Evolutionary conservation across 345 rosid genomes (phyloP).

Genomic region (Aquilaria yunnanensis): DNA sequence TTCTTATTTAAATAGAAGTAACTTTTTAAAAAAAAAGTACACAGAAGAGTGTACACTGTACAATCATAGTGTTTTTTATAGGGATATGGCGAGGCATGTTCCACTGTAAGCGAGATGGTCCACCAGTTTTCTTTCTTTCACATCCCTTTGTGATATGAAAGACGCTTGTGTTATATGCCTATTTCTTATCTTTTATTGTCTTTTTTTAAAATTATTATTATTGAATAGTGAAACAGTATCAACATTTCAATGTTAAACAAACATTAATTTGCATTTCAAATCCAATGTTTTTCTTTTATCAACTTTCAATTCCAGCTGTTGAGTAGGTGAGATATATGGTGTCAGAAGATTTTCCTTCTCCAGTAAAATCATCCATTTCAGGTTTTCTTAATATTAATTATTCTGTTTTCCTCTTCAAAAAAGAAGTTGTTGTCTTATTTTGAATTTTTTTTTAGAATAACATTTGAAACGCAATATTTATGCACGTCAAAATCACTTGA

Average conservation of each 20-base stretch:
- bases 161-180: background rate
- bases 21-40: background rate
- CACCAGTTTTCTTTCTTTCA: conserved; percentile 13
- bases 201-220: too few species aligned
- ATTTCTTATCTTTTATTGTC: too few species aligned
- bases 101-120: conserved; percentile 17
- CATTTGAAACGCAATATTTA: too few species aligned
- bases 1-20: background rate
- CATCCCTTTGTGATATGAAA: background rate
- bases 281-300: background rate
- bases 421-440: too few species aligned
- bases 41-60: background rate
- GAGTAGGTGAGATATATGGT: background rate
- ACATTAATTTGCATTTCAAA: background rate
- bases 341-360: background rate
- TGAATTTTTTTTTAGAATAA: too few species aligned
- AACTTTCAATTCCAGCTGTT: background rate
- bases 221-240: background rate
- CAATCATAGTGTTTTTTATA: conserved; percentile 2
- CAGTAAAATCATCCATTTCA: conserved; percentile 6
- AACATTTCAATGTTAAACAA: conserved; percentile 13
- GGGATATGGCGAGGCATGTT: conserved; percentile 24
- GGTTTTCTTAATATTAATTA: background rate
- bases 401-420: background rate
- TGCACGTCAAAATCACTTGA: too few species aligned